Conservation (phyloP, 495 filamentous ascomycete species). For the Neurospora sp. region DNA sequence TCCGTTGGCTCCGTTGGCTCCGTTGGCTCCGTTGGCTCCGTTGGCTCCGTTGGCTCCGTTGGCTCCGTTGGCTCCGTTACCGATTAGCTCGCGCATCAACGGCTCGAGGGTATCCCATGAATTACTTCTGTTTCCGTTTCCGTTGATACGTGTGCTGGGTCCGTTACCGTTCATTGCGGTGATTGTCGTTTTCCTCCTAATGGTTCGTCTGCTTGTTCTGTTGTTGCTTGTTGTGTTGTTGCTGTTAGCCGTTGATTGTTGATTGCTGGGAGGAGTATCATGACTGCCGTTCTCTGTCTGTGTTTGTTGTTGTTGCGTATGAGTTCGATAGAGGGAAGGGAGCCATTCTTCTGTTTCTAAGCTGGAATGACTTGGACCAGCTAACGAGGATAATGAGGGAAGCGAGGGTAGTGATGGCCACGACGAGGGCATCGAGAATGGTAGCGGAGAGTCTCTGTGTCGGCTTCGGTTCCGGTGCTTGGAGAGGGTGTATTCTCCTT, state of each 20-base stretch:
- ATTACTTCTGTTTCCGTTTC: background rate
- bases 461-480: background rate
- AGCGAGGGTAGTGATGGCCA: background rate
- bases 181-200: background rate
- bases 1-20: background rate
- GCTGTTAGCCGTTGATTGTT: background rate
- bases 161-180: background rate
- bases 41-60: background rate
- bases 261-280: background rate
- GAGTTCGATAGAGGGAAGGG: background rate
- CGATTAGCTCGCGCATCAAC: conserved; percentile 12
- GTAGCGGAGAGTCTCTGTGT: background rate
- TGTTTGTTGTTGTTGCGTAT: background rate
- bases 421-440: background rate
- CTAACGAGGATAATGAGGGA: background rate
- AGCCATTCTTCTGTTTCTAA: background rate
- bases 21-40: background rate
- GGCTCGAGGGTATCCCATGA: conserved; percentile 10
- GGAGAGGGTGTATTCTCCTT: background rate
- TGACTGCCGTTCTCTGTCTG: background rate
- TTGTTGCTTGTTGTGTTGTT: no score
- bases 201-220: background rate
- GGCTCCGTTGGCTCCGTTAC: background rate
- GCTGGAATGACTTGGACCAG: background rate
- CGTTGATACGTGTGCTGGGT: background rate